These are phyloP conservation scores for Volvox carteri DNA, from an alignment of 163 green algal species.

Conservation along the genomic window DNA sequence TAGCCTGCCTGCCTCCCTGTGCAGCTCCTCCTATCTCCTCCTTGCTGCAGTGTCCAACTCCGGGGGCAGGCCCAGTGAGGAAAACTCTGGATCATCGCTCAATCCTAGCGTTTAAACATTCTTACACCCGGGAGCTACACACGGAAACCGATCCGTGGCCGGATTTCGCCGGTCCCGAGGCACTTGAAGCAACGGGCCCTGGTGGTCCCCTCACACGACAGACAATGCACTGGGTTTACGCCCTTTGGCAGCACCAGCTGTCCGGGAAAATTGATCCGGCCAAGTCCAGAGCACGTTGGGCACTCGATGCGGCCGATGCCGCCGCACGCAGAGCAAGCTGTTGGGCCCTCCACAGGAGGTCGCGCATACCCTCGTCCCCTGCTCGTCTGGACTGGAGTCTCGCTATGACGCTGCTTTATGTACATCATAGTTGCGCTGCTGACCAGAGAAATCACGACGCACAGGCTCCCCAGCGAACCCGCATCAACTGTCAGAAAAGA, in stretches of 20 bases:
- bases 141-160: slow-evolving; percentile 45
- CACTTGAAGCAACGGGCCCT: background rate
- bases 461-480: background rate
- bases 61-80: too few species aligned
- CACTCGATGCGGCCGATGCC: background rate
- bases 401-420: background rate
- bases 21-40: too few species aligned
- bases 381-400: background rate
- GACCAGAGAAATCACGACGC: background rate
- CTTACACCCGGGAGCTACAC: too few species aligned
- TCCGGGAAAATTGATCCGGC: slow-evolving; percentile 23
- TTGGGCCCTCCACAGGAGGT: background rate
- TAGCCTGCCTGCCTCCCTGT: too few species aligned
- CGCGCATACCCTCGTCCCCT: background rate
- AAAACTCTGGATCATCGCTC: too few species aligned
- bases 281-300: slow-evolving; percentile 33
- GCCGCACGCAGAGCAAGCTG: background rate
- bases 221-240: slow-evolving; percentile 21
- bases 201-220: background rate
- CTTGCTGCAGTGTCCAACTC: too few species aligned
- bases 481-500: background rate
- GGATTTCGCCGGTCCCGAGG: slow-evolving; percentile 23
- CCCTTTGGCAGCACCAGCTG: slow-evolving; percentile 49
- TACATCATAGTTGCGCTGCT: background rate
- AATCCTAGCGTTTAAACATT: too few species aligned